phyloP scores from a whole-genome alignment of 805 yeast species.

The Candida takata region DNA sequence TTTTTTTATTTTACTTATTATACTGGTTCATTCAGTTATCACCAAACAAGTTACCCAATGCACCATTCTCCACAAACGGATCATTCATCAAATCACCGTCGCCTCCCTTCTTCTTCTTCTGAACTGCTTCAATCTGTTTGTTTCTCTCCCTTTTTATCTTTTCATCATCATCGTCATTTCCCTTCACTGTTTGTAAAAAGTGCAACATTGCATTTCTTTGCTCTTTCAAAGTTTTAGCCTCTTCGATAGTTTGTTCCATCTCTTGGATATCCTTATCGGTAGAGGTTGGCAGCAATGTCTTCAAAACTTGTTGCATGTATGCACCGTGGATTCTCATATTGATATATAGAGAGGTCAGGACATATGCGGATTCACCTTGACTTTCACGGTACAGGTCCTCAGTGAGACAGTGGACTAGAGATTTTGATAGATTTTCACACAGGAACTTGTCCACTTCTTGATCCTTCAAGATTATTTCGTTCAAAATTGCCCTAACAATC shows the following conservation, averaged over 20 bases:
- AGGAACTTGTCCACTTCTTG: slow-evolving; percentile 65
- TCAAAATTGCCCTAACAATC: slow-evolving; percentile 66
- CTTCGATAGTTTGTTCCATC: slow-evolving; percentile 56
- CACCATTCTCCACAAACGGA: slow-evolving; percentile 66
- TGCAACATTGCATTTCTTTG: slow-evolving; percentile 77
- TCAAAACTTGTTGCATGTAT: slow-evolving; percentile 57
- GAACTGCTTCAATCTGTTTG: slow-evolving; percentile 47
- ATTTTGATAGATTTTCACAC: slow-evolving; percentile 55
- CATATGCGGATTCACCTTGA: slow-evolving; percentile 87
- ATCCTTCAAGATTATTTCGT: slow-evolving; percentile 60
- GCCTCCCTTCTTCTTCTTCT: slow-evolving; percentile 43
- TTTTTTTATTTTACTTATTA: too few relatives aligned
- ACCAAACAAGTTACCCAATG: slow-evolving; percentile 52
- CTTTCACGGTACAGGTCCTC: slow-evolving; percentile 80
- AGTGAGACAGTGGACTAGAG: slow-evolving; percentile 58
- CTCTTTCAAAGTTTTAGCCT: slow-evolving; percentile 64
- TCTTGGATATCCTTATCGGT: slow-evolving; percentile 49
- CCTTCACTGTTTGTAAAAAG: slow-evolving; percentile 59
- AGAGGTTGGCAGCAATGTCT: slow-evolving; percentile 47
- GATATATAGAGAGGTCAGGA: slow-evolving; percentile 73
- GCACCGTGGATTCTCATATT: slow-evolving; percentile 63
- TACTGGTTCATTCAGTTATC: slow-evolving; percentile 23
- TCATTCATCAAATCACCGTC: slow-evolving; percentile 57
- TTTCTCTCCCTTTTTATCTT: slow-evolving; percentile 39
- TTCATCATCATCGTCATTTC: slow-evolving; percentile 36